Percentiles rank a stretch among this genome's conserved stretches.
Evolutionary conservation across 441 rosid species (phyloP).

Genomic region (Sinapis alba): DNA sequence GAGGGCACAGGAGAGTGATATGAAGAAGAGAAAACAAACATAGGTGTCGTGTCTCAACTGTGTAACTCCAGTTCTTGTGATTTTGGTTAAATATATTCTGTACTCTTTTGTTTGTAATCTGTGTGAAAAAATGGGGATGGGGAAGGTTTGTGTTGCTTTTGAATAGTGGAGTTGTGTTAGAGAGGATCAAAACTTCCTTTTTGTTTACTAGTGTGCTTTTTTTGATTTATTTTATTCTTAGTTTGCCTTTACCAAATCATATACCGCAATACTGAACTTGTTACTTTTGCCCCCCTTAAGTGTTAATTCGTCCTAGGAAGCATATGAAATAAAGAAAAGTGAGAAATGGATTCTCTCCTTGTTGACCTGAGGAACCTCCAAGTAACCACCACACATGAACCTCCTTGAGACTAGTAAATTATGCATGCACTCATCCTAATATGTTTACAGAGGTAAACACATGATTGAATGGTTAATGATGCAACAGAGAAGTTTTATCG

Average conservation of each 20-base stretch:
- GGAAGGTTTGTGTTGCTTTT: background rate
- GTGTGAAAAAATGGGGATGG: background rate
- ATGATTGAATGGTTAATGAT: background rate
- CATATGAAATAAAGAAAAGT: background rate
- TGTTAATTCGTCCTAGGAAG: background rate
- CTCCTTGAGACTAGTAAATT: background rate
- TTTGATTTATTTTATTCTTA: background rate
- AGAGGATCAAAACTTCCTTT: no score
- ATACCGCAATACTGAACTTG: background rate
- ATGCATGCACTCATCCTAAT: background rate
- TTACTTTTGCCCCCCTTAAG: background rate
- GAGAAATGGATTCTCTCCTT: background rate
- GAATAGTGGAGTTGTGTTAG: conserved; percentile 1
- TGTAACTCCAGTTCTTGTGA: background rate
- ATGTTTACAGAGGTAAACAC: background rate
- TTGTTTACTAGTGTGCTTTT: no score
- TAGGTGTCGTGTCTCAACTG: no score
- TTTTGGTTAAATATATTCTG: background rate
- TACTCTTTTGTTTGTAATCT: no score
- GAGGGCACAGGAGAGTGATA: no score
- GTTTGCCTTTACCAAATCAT: no score
- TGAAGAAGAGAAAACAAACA: no score
- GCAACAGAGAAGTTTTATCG: background rate
- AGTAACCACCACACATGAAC: no score
- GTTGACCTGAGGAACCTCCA: no score